Conservation (phyloP, 768 basidiomycete species). For the Cystofilobasidium macerans region DNA sequence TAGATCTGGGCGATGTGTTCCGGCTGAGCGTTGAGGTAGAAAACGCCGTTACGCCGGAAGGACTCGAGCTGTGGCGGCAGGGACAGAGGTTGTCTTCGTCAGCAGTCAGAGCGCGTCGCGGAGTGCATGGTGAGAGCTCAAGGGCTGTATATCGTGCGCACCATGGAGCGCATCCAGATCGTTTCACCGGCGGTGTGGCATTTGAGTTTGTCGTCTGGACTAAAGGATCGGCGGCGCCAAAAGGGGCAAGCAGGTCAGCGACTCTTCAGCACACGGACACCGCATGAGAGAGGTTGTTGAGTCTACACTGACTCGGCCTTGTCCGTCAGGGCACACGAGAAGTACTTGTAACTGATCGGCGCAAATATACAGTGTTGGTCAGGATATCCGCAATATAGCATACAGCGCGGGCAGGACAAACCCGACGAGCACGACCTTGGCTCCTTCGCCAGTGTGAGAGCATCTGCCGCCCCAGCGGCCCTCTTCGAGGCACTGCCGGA, state of each 20-base stretch:
- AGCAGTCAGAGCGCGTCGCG: neutral
- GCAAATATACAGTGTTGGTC: no score
- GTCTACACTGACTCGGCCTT: neutral
- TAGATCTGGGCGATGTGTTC: neutral
- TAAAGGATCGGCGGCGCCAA: neutral
- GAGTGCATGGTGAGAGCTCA: neutral
- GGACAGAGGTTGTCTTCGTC: neutral
- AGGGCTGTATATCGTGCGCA: neutral
- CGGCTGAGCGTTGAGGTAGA: constrained; percentile 5
- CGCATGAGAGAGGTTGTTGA: neutral
- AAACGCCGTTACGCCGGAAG: constrained; percentile 2
- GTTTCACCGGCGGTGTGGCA: constrained; percentile 6
- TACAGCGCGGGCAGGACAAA: neutral
- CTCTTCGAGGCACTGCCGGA: neutral
- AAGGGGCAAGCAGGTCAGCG: no score
- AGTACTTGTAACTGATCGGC: constrained; percentile 16
- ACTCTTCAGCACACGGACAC: neutral
- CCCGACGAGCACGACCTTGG: constrained; percentile 10
- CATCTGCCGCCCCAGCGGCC: neutral
- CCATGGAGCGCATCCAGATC: constrained; percentile 16
- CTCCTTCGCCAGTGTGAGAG: neutral
- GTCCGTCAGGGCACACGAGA: constrained; percentile 3
- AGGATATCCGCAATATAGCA: no score
- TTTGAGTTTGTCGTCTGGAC: neutral
- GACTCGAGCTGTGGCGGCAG: neutral